Conservation (phyloP, 441 rosid genomes). For the Codiaeum variegatum region DNA sequence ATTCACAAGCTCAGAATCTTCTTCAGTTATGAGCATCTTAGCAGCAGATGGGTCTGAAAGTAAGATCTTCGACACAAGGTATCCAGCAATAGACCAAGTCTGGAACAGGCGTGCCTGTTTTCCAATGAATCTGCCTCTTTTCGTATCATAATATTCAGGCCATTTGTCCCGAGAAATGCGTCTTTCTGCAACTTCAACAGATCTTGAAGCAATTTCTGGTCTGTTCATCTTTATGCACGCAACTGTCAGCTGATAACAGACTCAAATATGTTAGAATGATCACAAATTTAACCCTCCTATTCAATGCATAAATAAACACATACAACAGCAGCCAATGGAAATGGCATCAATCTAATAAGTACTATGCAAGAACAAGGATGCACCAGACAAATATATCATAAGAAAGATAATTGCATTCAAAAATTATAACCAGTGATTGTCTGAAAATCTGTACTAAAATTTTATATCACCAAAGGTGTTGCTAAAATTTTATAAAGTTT, state of each 20-base stretch:
- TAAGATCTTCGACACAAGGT: slow-evolving; percentile 47
- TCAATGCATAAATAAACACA: neutral
- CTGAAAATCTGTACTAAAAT: neutral
- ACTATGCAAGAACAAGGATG: neutral
- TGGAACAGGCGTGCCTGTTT: slow-evolving; percentile 46
- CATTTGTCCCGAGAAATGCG: slow-evolving; percentile 43
- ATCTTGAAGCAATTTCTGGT: slow-evolving; percentile 43
- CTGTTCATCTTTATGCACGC: slow-evolving; percentile 54
- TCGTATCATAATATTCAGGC: slow-evolving; percentile 59
- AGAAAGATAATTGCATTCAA: neutral
- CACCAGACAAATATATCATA: neutral
- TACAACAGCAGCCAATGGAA: neutral
- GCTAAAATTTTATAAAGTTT: neutral
- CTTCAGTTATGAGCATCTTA: slow-evolving; percentile 41
- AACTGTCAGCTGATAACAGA: slow-evolving; percentile 38
- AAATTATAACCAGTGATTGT: neutral
- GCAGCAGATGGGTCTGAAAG: slow-evolving; percentile 41
- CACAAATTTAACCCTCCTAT: neutral
- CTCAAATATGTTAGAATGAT: slow-evolving; percentile 2
- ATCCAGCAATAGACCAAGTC: slow-evolving; percentile 61
- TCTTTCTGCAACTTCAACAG: slow-evolving; percentile 41
- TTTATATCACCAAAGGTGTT: neutral
- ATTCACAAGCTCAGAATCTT: slow-evolving; percentile 51
- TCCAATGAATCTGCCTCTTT: slow-evolving; percentile 42
- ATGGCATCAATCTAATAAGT: neutral